Base-by-base conservation (phyloP, 2,329 filamentous ascomycete species). In the Herpomyces periplanetae region DNA sequence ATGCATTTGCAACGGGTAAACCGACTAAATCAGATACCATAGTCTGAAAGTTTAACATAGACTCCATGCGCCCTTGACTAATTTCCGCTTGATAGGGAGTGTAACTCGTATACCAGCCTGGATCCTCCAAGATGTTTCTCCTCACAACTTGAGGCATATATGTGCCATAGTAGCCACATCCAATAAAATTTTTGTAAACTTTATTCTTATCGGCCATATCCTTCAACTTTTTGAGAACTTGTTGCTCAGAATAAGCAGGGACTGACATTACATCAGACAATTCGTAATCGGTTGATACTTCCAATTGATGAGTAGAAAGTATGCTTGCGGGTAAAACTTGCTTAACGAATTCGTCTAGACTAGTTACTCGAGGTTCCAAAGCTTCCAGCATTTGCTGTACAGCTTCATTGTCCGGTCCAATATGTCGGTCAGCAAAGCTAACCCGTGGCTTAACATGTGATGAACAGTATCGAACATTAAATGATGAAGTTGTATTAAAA, bases 81-180 rank as follows among this genome's bases (percentile, higher is more conserved):
- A 91, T 87, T 42, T 91, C 75, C 2, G 75, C 64, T 43, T 91
- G 75, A 40, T 88, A 91, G 8, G 75, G 75, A 0, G 75, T 88
- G 39, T 91, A 88, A 42, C 71, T 87, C 15, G 75, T 91, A 38
- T 91, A 91, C 75, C 75, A 91, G 5, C 61, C 71, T 3, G 75
- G 75, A 36, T 64, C 75, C 46, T 91, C 71, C 23, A 91, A 44
- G 3, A 91, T 51, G 35, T 88, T 88, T 28, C 73, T 52, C 46
- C 80, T 68, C 36, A 91, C 85, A 22, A 88, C 73, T 21, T 68
- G 54, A 3, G 75, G 75, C 1, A 66, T 62, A 28, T 62, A 51
- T n/a, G 69, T 75, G 13, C 57, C 61, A 27, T 75, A 69, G 46
- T 88, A 91, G 22, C 75, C 75, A 22, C 53, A 56, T 3, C 75